Percentiles rank a stretch among this genome's conserved stretches.
Conservation (phyloP, 495 filamentous ascomycete genomes). For the Penicillium mononematosum region DNA sequence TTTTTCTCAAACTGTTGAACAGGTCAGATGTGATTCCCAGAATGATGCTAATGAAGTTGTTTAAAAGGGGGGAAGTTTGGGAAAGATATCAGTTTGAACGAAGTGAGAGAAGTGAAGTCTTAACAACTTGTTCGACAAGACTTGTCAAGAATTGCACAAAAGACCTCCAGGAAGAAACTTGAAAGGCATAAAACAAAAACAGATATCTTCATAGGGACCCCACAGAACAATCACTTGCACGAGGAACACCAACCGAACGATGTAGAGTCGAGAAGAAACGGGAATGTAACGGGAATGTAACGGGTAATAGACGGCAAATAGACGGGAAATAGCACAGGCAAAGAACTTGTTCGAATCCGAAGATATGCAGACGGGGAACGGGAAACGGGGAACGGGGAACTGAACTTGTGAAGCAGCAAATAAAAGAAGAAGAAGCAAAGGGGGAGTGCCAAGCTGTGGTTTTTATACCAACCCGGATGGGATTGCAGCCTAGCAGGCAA, state of each 20-base stretch:
- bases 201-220: neutral
- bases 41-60: neutral
- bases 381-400: neutral
- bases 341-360: neutral
- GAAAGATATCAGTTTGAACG: neutral
- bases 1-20: constrained; percentile 81
- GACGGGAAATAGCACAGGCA: neutral
- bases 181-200: neutral
- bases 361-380: neutral
- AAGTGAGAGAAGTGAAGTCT: neutral
- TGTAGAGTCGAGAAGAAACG: neutral
- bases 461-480: constrained; percentile 1
- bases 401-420: neutral
- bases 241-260: neutral
- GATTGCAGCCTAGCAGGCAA: neutral
- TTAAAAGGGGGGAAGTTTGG: neutral
- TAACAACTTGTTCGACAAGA: neutral
- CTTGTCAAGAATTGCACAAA: neutral
- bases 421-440: neutral
- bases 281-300: neutral
- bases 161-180: neutral
- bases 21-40: constrained; percentile 23
- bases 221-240: neutral
- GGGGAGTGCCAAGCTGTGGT: neutral
- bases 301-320: neutral